Evolutionary conservation across 257 asterid species (phyloP).

Genomic region (Scutellaria baicalensis): DNA sequence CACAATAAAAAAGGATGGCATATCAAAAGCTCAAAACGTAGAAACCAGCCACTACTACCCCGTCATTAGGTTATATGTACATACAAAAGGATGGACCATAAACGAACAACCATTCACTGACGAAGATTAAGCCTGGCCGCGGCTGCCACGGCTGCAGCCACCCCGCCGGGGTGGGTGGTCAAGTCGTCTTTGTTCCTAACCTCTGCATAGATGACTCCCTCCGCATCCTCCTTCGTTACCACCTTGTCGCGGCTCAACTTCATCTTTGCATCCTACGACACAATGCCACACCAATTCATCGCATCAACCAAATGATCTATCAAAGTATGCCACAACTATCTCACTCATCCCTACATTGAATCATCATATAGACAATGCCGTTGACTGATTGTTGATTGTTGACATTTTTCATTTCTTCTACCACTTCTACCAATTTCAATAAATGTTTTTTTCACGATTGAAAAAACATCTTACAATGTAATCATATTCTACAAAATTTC

Average conservation of each 20-base stretch:
- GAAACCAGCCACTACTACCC: neutral
- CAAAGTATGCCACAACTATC: too few species aligned
- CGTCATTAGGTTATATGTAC: neutral
- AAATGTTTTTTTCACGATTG: too few species aligned
- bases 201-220: conserved; percentile 42
- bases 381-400: too few species aligned
- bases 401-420: too few species aligned
- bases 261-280: conserved; percentile 47
- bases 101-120: neutral
- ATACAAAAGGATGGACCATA: neutral
- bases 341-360: too few species aligned
- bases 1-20: neutral
- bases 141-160: conserved; percentile 40
- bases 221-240: conserved; percentile 59
- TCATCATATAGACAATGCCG: too few species aligned
- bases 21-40: neutral
- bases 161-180: conserved; percentile 45
- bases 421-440: too few species aligned
- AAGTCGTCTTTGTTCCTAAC: conserved; percentile 31
- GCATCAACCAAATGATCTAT: too few species aligned
- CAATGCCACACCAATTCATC: neutral
- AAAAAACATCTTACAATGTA: too few species aligned
- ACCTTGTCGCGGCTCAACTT: conserved; percentile 39
- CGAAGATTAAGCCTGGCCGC: conserved; percentile 41
- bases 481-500: too few species aligned